Base-by-base conservation (phyloP, 495 filamentous ascomycete species). In the Neurospora africana region DNA sequence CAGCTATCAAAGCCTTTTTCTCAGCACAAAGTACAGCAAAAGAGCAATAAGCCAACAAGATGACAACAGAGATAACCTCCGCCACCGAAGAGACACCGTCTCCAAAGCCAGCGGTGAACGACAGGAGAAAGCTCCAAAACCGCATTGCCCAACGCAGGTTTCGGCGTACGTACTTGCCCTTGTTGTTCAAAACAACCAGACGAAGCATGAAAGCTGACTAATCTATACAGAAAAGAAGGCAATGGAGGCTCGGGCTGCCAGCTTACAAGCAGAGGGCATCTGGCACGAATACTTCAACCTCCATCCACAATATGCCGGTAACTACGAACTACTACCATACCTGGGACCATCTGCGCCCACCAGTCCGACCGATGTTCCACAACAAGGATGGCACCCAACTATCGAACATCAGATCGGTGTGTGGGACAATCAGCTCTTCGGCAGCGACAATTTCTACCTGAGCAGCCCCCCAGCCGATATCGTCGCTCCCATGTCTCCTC, bases 81-180 rank as follows among this genome's bases (percentile, higher is more conserved):
- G 15, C 30, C 13, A 17, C 27, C 53, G 27, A 65, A 33, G 9
- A 65, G 13, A 33, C 53, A 7, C 27, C 27, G 15, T 65, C 53
- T 33, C 53, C 53, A 9, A 65, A 33, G 15, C 53, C 27, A 10
- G 39, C 15, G 30, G 74, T 61, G 33, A 53, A 61, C 41, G 69
- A 70, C 69, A 61, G 69, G 33, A 61, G 69, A 65, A 70, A 70
- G 33, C 43, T 70, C 15, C 69, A 70, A 17, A 70, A 70, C 41
- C 69, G 69, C 40, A 70, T 70, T 39, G 69, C 69, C 13, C 69
- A 70, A 11, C 69, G 69, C 33, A 44, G 69, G 9, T 70, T 70
- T 36, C 69, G 69, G 30, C 69, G 69, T 70, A 70, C 35, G 69
- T 61, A 61, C 4, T 23, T 23, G 39, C 69, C 69, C 11, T n/a